Evolutionary conservation across 805 yeast species (phyloP), one percentile per base, ranked within the genome.

Genomic region (Ogataea ganodermae): DNA sequence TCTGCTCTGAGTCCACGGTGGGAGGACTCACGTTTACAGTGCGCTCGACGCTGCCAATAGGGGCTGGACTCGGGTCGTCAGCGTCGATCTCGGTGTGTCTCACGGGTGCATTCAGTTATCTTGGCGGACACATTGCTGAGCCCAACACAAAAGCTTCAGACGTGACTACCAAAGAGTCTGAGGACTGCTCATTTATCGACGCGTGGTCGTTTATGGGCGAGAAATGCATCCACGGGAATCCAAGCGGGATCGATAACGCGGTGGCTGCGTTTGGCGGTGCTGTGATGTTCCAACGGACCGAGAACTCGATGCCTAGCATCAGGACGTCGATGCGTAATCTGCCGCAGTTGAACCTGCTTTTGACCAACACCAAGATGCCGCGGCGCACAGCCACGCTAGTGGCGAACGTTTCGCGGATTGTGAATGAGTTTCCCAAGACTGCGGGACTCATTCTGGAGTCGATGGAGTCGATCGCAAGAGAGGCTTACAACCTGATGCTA

Each of bases 251-350:
- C 44, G 99, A 94, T 65, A 94, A 94, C 62, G 90, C 97, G 0
- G 97, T 92, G 41, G 95, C 98, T 1, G 86, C 97, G 0, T 84
- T 83, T 56, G 99, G 99, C 18, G 97, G 97, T 39, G 98, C 98
- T 0, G 96, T 94, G 1, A 74, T 84, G 80, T 92, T 83, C 68
- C 92, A 86, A 68, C 79, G 96, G 59, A 71, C 64, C 71, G 68
- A 69, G 14, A 69, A 71, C 45, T 76, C 85, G 2, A 58, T 75
- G 44, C 86, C 88, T 17, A 77, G 84, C 44, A 77, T 77, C n/a
- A 70, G 89, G 51, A 79, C 84, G 8, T 75, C 83, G 16, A 82
- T 87, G 78, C 74, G 84, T 49, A 78, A 80, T 49, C 81, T 89
- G 64, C 96, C 97, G 0, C 76, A 84, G 3, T 66, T 92, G 50